Percentiles rank a stretch among this genome's conserved stretches.
Conservation (phyloP, 2,329 filamentous ascomycete species). For the Fusarium albidum region DNA sequence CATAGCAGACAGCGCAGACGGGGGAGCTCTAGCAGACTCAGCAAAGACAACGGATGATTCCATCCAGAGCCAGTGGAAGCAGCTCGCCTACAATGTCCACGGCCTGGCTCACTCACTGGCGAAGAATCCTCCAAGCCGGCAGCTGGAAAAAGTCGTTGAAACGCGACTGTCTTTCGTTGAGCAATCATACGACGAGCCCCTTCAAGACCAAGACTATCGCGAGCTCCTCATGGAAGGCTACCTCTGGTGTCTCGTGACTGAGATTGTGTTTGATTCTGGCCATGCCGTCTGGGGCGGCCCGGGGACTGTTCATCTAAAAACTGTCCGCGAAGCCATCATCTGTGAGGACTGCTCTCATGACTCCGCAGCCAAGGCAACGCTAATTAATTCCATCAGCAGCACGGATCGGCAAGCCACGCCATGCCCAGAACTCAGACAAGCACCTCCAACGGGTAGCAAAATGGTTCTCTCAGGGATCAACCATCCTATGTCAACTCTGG, state of each 20-base stretch:
- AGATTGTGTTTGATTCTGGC: background rate
- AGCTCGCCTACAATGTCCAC: constrained; percentile 28
- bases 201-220: background rate
- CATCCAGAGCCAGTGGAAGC: constrained; percentile 21
- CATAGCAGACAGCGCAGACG: background rate
- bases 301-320: rapidly evolving
- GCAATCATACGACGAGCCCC: rapidly evolving
- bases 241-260: background rate
- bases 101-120: constrained; percentile 7
- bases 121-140: rapidly evolving
- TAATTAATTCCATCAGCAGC: background rate
- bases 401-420: background rate
- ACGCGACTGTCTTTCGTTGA: background rate
- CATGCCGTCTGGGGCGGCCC: background rate
- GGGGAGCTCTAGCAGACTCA: background rate
- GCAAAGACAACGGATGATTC: constrained; percentile 23
- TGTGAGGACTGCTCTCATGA: constrained; percentile 1
- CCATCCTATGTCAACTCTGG: background rate
- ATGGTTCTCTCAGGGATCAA: constrained; percentile 21
- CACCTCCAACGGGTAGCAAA: background rate
- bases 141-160: rapidly evolving
- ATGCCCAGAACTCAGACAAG: rapidly evolving
- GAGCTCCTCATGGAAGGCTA: background rate
- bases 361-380: background rate
- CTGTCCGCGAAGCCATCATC: rapidly evolving